These are phyloP conservation scores for Trichosporon sp. DNA, from an alignment of 1,284 basidiomycete genomes.

Conservation along the genomic window DNA sequence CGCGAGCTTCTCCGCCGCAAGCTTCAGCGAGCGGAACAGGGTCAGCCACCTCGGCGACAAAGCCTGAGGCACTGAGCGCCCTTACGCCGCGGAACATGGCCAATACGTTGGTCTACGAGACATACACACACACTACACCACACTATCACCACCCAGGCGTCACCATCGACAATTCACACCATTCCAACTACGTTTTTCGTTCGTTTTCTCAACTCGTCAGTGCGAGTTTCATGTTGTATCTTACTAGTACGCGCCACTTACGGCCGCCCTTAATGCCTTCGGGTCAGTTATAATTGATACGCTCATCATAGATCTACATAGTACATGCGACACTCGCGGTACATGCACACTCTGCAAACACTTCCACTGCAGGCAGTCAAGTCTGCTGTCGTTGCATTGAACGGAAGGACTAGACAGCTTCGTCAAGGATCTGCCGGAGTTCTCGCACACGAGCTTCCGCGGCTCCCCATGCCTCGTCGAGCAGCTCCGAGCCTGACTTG, in stretches of 20 bases:
- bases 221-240: background rate
- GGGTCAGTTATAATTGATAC: background rate
- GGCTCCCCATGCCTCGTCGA: constrained; percentile 36
- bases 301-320: background rate
- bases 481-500: constrained; percentile 31
- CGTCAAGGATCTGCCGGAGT: constrained; percentile 22
- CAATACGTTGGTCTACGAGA: too few species aligned
- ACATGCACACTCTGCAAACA: background rate
- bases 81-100: background rate
- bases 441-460: constrained; percentile 32
- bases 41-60: background rate
- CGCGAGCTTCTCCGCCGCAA: background rate
- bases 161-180: background rate
- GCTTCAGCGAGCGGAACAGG: background rate
- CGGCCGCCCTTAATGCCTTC: background rate
- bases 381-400: too few species aligned
- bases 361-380: too few species aligned
- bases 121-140: too few species aligned
- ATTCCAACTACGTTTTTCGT: background rate
- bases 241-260: background rate
- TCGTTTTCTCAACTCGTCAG: background rate
- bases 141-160: background rate
- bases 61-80: background rate
- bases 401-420: background rate
- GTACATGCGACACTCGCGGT: background rate